These are phyloP conservation scores for Apiospora aurea DNA, from an alignment of 2,329 filamentous ascomycete genomes.

Conservation along the genomic window DNA sequence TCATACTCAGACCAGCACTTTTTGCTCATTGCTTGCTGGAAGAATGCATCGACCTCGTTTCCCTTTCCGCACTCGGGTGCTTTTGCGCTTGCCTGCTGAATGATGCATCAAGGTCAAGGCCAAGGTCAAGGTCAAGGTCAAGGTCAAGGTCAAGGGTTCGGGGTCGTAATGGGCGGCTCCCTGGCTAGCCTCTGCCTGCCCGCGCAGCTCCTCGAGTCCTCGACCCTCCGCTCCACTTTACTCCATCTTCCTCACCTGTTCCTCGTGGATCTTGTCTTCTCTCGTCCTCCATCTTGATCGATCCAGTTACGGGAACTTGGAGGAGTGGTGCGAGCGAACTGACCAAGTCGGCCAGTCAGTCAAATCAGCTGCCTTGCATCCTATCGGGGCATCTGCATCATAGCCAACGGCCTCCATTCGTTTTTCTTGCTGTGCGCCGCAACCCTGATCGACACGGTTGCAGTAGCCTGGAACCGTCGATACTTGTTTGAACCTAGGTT, in stretches of 20 bases:
- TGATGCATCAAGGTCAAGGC: background rate
- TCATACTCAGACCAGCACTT: background rate
- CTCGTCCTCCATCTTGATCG: slow-evolving; percentile 26
- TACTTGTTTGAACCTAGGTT: slow-evolving; percentile 16
- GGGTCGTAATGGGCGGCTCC: slow-evolving; percentile 9
- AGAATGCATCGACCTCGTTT: background rate
- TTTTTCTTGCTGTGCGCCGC: slow-evolving; percentile 10
- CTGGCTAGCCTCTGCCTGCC: background rate
- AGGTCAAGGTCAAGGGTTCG: background rate
- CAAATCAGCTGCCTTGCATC: slow-evolving; percentile 4
- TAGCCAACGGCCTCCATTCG: slow-evolving; percentile 18
- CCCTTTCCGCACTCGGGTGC: background rate
- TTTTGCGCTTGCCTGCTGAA: background rate
- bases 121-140: background rate
- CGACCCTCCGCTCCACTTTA: background rate
- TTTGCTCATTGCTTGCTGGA: background rate
- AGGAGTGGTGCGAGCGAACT: slow-evolving; percentile 6
- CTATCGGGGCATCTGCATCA: slow-evolving; percentile 23
- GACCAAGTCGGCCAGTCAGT: background rate
- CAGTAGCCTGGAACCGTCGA: slow-evolving; percentile 20
- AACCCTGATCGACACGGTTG: slow-evolving; percentile 23
- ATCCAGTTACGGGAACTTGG: slow-evolving; percentile 14
- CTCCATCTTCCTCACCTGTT: slow-evolving; percentile 11
- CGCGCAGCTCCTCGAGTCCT: background rate
- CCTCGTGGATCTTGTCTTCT: slow-evolving; percentile 14